Conservation (phyloP, 2,329 filamentous ascomycete species). For the Aureobasidium sp. region DNA sequence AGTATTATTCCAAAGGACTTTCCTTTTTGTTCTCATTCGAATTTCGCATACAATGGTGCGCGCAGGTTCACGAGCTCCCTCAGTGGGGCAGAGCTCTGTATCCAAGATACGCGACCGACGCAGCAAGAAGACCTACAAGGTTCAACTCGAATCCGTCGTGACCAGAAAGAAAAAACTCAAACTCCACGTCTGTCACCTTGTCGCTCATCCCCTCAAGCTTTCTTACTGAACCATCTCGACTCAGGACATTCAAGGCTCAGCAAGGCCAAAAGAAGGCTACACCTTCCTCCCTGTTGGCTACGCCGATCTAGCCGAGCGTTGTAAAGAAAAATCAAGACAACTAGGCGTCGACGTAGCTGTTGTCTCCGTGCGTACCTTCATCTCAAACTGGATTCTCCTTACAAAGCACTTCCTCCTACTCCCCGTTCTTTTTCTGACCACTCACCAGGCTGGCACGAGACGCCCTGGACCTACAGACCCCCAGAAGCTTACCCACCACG, state of each 20-base stretch:
- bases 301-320: constrained; percentile 49
- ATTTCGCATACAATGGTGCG: constrained; percentile 5
- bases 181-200: constrained; percentile 34
- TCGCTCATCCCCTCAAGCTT: not conserved
- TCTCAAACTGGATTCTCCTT: not conserved
- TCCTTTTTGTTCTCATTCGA: not conserved
- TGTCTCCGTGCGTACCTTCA: constrained; percentile 47
- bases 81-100: constrained; percentile 6
- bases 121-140: constrained; percentile 46
- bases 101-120: constrained; percentile 23
- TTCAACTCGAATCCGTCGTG: constrained; percentile 50
- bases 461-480: constrained; percentile 19
- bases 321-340: constrained; percentile 52
- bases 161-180: constrained; percentile 54
- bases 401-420: not conserved
- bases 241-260: not conserved
- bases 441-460: not conserved
- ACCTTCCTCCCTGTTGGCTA: constrained; percentile 54
- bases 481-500: constrained; percentile 46
- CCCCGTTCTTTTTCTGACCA: not conserved
- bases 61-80: constrained; percentile 10
- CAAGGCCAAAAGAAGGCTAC: constrained; percentile 49
- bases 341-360: constrained; percentile 47
- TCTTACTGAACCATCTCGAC: not conserved
- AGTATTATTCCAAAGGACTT: not conserved